Base-by-base conservation (phyloP, 2,329 filamentous ascomycete genomes). In the Penicillium palitans region DNA sequence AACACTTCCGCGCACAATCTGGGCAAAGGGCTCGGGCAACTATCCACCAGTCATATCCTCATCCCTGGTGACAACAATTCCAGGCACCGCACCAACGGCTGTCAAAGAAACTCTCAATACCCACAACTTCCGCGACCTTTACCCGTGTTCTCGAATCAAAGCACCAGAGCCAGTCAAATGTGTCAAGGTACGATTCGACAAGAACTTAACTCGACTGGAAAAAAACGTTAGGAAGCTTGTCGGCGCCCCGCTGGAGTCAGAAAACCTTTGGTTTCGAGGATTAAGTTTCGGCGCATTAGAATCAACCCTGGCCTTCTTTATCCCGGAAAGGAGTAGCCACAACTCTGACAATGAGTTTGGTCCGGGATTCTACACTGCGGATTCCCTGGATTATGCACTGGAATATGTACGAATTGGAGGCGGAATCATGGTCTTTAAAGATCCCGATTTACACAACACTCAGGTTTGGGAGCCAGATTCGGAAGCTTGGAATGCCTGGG, bases 41-140 rank as follows among this genome's bases (percentile, higher is more conserved):
- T 17, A 25, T 1, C 41, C 41, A 1, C 41, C 24, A 2, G 15
- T n/a, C 41, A n/a, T n/a, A 10, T 6, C 41, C 1, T 44, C 21
- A 17, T 9, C 13, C 13, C 7, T 10, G 2, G 6, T 17, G 9
- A 25, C 41, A 17, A 13, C 41, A 25, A 15, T 42, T 17, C 21
- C 40, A 17, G 7, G 0, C 6, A 17, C 3, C 10, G 3, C 13
- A 0, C 40, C 21, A 6, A 7, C 3, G 6, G 21, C 7, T 5
- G 2, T 13, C 13, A 42, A 17, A 25, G 13, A 4, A 2, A 25
- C 7, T 4, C 4, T n/a, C 0, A 1, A 45, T 12, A n/a, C 9
- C 9, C 9, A 19, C 10, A 45, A 4, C 2, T 3, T 2, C 17
- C 10, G 10, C 9, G 25, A 3, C 5, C 15, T 29, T 2, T 29